Evolutionary conservation across 805 yeast genomes (phyloP).

Genomic region (Candida khao-thaluensis): DNA sequence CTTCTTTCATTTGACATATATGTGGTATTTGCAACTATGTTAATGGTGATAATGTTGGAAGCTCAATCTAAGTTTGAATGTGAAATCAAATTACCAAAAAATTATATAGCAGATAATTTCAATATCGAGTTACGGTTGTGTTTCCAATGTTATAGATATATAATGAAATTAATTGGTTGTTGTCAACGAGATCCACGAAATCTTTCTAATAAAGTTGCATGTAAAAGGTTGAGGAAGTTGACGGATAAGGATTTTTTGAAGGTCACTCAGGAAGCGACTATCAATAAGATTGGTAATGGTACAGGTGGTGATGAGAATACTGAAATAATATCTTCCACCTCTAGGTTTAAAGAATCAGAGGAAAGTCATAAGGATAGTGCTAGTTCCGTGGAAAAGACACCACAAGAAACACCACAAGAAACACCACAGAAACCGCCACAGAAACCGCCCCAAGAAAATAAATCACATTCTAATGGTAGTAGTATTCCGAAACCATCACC

Average conservation of each 20-base stretch:
- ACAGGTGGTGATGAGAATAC: too few relatives aligned
- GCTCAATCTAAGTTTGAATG: slow-evolving; percentile 19
- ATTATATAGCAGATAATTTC: slow-evolving; percentile 18
- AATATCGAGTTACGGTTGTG: slow-evolving; percentile 18
- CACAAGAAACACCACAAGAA: too few relatives aligned
- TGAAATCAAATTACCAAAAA: slow-evolving; percentile 20
- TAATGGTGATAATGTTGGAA: slow-evolving; percentile 24
- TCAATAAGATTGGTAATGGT: too few relatives aligned
- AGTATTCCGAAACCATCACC: too few relatives aligned
- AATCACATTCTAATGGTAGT: too few relatives aligned
- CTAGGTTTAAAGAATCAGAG: too few relatives aligned
- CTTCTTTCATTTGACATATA: slow-evolving; percentile 33
- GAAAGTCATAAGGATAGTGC: too few relatives aligned
- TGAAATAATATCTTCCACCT: too few relatives aligned
- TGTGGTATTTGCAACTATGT: slow-evolving; percentile 31
- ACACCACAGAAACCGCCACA: too few relatives aligned
- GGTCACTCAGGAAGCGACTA: slow-evolving; percentile 2
- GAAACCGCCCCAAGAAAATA: too few relatives aligned
- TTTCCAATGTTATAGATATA: slow-evolving; percentile 27
- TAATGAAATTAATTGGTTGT: slow-evolving; percentile 22
- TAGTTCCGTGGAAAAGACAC: too few relatives aligned
- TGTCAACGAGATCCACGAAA: slow-evolving; percentile 24
- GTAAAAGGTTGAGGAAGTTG: slow-evolving; percentile 19
- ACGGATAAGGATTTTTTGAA: slow-evolving; percentile 11
- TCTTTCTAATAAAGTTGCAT: slow-evolving; percentile 24